These are phyloP conservation scores for Hypocreales sp. DNA, from an alignment of 2,329 filamentous ascomycete species.

Conservation along the genomic window DNA sequence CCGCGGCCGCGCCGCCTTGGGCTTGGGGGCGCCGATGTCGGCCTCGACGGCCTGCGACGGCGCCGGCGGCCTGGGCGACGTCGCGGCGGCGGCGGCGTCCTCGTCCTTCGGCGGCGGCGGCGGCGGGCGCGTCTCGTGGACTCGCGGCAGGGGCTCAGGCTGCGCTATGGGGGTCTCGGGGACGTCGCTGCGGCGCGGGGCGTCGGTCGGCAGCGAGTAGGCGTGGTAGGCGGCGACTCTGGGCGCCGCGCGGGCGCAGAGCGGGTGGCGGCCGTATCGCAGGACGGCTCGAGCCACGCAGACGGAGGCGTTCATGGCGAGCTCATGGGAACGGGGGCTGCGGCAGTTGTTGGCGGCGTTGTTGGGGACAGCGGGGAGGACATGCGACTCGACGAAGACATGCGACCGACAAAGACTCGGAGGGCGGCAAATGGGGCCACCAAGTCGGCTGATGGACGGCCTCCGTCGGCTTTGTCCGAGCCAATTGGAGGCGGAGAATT, in stretches of 20 bases:
- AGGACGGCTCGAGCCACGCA: slow-evolving; percentile 24
- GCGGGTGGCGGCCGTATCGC: slow-evolving; percentile 21
- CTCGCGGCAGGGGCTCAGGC: slow-evolving; percentile 27
- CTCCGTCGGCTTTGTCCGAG: slow-evolving; percentile 16
- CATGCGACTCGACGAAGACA: no score
- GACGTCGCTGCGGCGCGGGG: slow-evolving; percentile 25
- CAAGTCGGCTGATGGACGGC: slow-evolving; percentile 11
- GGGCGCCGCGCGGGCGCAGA: slow-evolving; percentile 26
- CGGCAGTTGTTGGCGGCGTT: not conserved
- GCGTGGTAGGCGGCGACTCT: slow-evolving; percentile 28
- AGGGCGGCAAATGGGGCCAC: slow-evolving; percentile 9
- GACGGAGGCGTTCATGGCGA: slow-evolving; percentile 12
- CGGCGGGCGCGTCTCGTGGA: slow-evolving; percentile 37
- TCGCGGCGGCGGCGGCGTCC: slow-evolving; percentile 6
- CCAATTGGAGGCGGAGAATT: slow-evolving; percentile 20
- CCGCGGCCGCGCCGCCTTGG: slow-evolving; percentile 29
- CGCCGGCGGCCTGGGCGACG: slow-evolving; percentile 4
- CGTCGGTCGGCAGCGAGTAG: slow-evolving; percentile 30
- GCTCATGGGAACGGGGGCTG: slow-evolving; percentile 1
- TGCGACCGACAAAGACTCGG: no score
- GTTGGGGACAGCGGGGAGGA: no score
- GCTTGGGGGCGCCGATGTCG: slow-evolving; percentile 46
- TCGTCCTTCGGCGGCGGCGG: slow-evolving; percentile 8
- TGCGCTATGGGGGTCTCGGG: slow-evolving; percentile 31
- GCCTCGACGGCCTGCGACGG: slow-evolving; percentile 29